Percentiles rank a stretch among this genome's conserved stretches.
These are phyloP conservation scores for Eimeria sp. DNA, from an alignment of 169 alveolate genomes.

Conservation along the genomic window DNA sequence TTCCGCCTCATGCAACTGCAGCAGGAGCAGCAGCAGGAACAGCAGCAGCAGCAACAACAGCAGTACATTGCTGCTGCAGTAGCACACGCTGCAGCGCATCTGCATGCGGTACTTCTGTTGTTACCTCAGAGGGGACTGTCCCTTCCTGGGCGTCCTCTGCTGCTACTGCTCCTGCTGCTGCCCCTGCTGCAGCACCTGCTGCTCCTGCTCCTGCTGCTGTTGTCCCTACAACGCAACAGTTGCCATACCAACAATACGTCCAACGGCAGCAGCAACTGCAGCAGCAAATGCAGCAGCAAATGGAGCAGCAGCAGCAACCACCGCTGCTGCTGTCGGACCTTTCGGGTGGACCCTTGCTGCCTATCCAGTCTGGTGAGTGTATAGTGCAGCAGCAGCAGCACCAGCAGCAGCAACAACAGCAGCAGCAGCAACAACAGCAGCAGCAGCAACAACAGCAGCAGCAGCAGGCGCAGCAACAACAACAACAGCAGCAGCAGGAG, in stretches of 20 bases:
- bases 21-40: constrained; percentile 26
- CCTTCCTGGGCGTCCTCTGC: not conserved
- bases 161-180: not conserved
- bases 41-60: constrained; percentile 52
- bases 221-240: not conserved
- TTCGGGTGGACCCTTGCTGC: too few species aligned
- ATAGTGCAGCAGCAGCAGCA: not conserved
- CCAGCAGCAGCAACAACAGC: not conserved
- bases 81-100: constrained; percentile 38
- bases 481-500: constrained; percentile 4
- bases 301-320: not conserved
- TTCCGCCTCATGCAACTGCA: too few species aligned
- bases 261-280: not conserved
- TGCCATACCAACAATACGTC: not conserved
- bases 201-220: not conserved
- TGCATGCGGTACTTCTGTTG: not conserved
- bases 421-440: not conserved
- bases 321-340: not conserved
- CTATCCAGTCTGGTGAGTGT: too few species aligned
- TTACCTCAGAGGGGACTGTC: not conserved
- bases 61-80: constrained; percentile 14
- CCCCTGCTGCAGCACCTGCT: not conserved
- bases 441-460: not conserved
- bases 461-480: not conserved
- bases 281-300: not conserved